Percentiles rank a stretch among this genome's conserved stretches.
Conservation (phyloP, 2,329 filamentous ascomycete genomes). For the Chrysoporthe deuterocubensis region DNA sequence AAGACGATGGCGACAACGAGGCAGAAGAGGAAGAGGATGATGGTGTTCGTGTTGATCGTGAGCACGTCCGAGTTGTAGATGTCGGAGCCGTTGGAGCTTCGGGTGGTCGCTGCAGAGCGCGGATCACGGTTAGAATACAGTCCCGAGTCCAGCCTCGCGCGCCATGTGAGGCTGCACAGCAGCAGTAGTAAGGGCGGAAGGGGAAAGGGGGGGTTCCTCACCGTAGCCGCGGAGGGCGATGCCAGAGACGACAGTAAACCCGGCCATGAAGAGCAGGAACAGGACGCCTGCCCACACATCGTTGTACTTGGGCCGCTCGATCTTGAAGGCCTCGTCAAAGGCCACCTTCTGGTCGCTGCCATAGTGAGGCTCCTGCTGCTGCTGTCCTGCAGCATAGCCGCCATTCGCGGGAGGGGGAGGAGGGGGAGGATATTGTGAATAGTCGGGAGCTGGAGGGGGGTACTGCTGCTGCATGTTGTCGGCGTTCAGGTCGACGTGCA, state of each 20-base stretch:
- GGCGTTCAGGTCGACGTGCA: not conserved
- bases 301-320: slow-evolving; percentile 85
- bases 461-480: slow-evolving; percentile 11
- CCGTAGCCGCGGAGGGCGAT: slow-evolving; percentile 77
- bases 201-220: not conserved
- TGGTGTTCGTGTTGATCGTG: slow-evolving; percentile 77
- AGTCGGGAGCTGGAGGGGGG: not conserved
- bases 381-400: slow-evolving; percentile 12
- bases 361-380: slow-evolving; percentile 26
- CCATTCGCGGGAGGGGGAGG: slow-evolving; percentile 8
- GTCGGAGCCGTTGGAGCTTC: slow-evolving; percentile 67
- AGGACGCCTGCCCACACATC: slow-evolving; percentile 88
- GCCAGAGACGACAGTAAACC: slow-evolving; percentile 77
- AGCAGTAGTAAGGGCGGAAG: not conserved
- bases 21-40: slow-evolving; percentile 82
- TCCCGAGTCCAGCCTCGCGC: not conserved
- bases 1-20: slow-evolving; percentile 74
- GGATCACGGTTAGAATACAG: slow-evolving; percentile 8
- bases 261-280: slow-evolving; percentile 43
- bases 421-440: slow-evolving; percentile 11
- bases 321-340: slow-evolving; percentile 82
- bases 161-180: not conserved
- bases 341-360: slow-evolving; percentile 49
- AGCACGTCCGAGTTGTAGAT: slow-evolving; percentile 72
- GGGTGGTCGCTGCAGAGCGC: slow-evolving; percentile 47